Evolutionary conservation across 2,329 filamentous ascomycete genomes (phyloP).

Genomic region (Colletotrichum nymphaeae): DNA sequence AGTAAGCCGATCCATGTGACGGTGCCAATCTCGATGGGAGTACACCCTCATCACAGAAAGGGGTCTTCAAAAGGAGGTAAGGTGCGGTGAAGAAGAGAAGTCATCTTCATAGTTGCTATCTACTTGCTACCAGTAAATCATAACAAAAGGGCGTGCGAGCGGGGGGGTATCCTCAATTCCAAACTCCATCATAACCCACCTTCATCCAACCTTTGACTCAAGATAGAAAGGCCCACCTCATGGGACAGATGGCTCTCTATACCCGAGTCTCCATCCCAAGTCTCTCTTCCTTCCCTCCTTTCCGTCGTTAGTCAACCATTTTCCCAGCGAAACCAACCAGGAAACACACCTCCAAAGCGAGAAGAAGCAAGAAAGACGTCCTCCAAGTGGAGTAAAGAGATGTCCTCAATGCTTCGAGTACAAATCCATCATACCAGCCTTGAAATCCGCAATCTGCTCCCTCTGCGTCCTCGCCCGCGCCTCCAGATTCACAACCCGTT

Average conservation of each 20-base stretch:
- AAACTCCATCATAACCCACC: not conserved
- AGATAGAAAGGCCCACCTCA: too few relatives aligned
- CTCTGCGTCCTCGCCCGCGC: constrained; percentile 45
- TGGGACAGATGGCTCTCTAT: too few relatives aligned
- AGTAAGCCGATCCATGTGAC: not conserved
- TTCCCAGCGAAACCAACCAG: too few relatives aligned
- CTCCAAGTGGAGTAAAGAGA: not conserved
- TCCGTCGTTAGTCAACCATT: too few relatives aligned
- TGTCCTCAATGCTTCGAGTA: constrained; percentile 38
- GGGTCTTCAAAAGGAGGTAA: not conserved
- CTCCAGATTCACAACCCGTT: constrained; percentile 52
- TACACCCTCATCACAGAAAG: not conserved
- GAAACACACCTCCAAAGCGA: too few relatives aligned
- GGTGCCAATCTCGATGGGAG: too few relatives aligned
- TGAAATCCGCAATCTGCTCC: constrained; percentile 50
- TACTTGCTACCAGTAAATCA: not conserved
- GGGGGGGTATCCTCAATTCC: constrained; percentile 20
- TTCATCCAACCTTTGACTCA: not conserved
- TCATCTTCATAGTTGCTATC: not conserved
- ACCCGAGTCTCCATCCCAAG: too few relatives aligned
- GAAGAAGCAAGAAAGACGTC: not conserved
- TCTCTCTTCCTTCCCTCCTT: not conserved
- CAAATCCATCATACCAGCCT: constrained; percentile 50
- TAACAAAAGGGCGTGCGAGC: not conserved
- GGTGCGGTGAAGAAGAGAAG: not conserved